Base-by-base conservation (phyloP, 345 rosid species). In the Brassica napus region DNA sequence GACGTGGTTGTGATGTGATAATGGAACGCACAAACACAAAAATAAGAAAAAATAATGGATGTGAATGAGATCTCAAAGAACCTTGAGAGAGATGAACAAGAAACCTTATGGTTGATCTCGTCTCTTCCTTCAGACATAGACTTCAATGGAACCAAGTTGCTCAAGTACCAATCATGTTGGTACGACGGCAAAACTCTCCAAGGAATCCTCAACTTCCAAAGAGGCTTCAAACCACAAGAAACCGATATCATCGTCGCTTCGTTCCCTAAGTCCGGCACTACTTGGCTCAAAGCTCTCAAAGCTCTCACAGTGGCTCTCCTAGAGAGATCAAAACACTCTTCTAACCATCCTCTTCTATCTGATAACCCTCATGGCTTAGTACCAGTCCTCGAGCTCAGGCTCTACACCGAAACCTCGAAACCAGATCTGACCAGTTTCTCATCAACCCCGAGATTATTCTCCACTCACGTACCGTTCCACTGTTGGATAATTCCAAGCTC, bases 211-310 rank as follows among this genome's bases (percentile, higher is more conserved):
- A 9, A 78, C 14, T 86, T 83, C 76, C 86, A 79, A 76, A 74
- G 21, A 44, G 67, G 63, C 16, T 81, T 75, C 32, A 9, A 78
- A 18, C 85, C 88, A 47, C 77, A 73, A 2, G 75, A 78, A 8
- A 44, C 83, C 10, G 92, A 89, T 59, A 54, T 87, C 65, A 72
- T 86, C 70, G 75, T 87, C 1, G 77, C 83, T 54, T 82, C 91
- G 24, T 64, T 71, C 49, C 91, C 91, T 3, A 89, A 89, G 58
- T 81, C 87, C 4, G 93, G 91, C 65, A 84, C 88, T 4, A 87
- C 91, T 4, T 89, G 91, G 93, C 60, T 89, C 4, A 87, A 87
- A 52, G 86, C 91, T 4, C 60, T 89, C 4, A 87, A 87, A 52
- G 86, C 91, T 4, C 8, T 89, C 3, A 67, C 75, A 1, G 83